Conservation (phyloP, 805 yeast species). For the Vanderwaltozyma yarrowii region DNA sequence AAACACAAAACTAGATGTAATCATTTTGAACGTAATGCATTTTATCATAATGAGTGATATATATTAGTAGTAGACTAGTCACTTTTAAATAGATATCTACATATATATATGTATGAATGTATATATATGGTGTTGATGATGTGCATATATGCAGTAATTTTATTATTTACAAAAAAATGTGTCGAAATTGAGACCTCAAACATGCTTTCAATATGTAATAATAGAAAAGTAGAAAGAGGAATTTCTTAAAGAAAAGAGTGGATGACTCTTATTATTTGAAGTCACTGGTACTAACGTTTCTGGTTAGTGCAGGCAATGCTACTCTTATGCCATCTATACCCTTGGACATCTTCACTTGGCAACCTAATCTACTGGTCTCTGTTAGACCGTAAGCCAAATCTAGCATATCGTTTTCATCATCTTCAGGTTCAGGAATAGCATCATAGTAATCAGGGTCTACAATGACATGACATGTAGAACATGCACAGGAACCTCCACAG, state of each 20-base stretch:
- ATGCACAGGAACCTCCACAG: constrained; percentile 98
- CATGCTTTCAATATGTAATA: too few species aligned
- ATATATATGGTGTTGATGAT: too few species aligned
- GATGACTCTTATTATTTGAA: constrained; percentile 37
- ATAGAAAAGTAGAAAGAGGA: too few species aligned
- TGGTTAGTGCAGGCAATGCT: constrained; percentile 94
- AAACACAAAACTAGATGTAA: too few species aligned
- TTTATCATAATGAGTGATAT: too few species aligned
- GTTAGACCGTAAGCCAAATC: constrained; percentile 96
- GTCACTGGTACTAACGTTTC: constrained; percentile 79
- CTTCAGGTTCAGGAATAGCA: constrained; percentile 85
- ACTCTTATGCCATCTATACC: constrained; percentile 89
- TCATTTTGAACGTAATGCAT: too few species aligned
- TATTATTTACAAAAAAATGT: too few species aligned
- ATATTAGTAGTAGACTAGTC: too few species aligned
- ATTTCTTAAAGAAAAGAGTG: not conserved
- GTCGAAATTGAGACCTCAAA: too few species aligned
- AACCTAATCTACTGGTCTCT: constrained; percentile 92
- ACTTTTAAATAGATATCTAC: not conserved
- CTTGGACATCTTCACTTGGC: constrained; percentile 84
- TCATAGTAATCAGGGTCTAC: constrained; percentile 95
- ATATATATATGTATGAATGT: too few species aligned
- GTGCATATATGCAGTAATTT: too few species aligned
- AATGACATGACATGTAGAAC: constrained; percentile 94
- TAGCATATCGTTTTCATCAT: constrained; percentile 97